phyloP scores from a whole-genome alignment of 2,329 filamentous ascomycete species.

The Aspergillus arachidicola region DNA sequence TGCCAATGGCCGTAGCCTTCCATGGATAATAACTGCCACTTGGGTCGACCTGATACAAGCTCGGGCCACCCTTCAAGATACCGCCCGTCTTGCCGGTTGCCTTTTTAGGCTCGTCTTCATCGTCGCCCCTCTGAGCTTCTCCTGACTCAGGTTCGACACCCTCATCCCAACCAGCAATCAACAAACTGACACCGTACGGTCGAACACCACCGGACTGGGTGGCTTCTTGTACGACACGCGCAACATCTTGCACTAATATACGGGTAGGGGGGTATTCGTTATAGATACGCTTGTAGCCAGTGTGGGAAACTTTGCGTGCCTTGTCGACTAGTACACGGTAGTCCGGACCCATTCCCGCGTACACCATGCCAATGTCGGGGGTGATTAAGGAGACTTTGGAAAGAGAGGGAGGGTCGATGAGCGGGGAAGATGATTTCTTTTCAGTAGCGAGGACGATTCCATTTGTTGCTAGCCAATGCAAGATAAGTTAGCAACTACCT shows the following conservation, averaged over 20 bases:
- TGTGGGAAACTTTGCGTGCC: conserved; percentile 97
- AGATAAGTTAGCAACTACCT: conserved; percentile 19
- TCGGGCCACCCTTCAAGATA: conserved; percentile 92
- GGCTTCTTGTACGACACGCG: conserved; percentile 96
- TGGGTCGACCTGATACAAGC: conserved; percentile 98
- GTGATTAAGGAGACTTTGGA: conserved; percentile 98
- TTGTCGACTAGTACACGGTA: conserved; percentile 97
- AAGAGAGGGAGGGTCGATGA: conserved; percentile 91
- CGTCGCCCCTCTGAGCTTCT: conserved; percentile 57
- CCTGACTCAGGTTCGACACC: conserved; percentile 85
- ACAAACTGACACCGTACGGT: conserved; percentile 91
- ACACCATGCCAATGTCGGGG: conserved; percentile 99
- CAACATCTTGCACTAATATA: conserved; percentile 98
- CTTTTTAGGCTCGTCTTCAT: conserved; percentile 68
- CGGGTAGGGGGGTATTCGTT: conserved; percentile 99
- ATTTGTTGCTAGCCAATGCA: conserved; percentile 75
- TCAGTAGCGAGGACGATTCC: conserved; percentile 98
- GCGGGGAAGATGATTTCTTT: conserved; percentile 97
- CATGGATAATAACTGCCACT: conserved; percentile 98
- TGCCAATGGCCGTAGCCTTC: conserved; percentile 99
- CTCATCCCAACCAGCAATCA: conserved; percentile 98
- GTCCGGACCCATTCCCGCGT: conserved; percentile 98
- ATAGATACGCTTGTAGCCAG: conserved; percentile 99
- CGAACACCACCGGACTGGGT: conserved; percentile 97
- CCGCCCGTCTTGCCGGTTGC: conserved; percentile 86